phyloP scores from a whole-genome alignment of 192 early-diverging fungal species.

The Linderina pennispora region DNA sequence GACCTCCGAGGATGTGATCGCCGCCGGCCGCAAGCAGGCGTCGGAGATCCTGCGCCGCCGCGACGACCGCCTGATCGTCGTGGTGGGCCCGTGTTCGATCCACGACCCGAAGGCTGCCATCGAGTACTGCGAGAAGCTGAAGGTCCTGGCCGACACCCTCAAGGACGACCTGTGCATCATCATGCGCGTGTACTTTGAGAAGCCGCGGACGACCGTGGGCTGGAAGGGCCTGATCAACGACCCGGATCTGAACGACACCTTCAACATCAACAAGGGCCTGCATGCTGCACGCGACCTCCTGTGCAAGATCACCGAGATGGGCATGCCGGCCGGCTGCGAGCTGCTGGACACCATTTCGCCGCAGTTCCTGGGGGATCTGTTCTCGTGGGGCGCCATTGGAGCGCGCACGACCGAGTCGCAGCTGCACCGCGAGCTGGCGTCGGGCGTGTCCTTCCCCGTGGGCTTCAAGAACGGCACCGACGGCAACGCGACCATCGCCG shows the following conservation, averaged over 20 bases:
- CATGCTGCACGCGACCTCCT: slow-evolving; percentile 77
- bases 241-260: slow-evolving; percentile 70
- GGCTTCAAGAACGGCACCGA: slow-evolving; percentile 99
- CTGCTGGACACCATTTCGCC: slow-evolving; percentile 94
- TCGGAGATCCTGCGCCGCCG: slow-evolving; percentile 68
- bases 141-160: slow-evolving; percentile 54
- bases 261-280: slow-evolving; percentile 96
- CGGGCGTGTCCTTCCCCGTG: slow-evolving; percentile 92
- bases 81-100: slow-evolving; percentile 96
- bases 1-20: slow-evolving; percentile 41
- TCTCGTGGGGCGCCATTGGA: slow-evolving; percentile 97
- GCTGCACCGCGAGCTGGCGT: slow-evolving; percentile 90
- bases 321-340: slow-evolving; percentile 84
- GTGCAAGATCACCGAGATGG: slow-evolving; percentile 70
- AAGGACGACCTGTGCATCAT: slow-evolving; percentile 78
- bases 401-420: slow-evolving; percentile 96
- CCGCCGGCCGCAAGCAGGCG: slow-evolving; percentile 54
- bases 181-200: slow-evolving; percentile 98
- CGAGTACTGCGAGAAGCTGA: slow-evolving; percentile 70
- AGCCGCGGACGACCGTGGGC: slow-evolving; percentile 93
- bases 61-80: slow-evolving; percentile 83
- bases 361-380: slow-evolving; percentile 88
- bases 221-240: slow-evolving; percentile 86
- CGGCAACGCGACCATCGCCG: slow-evolving; percentile 71
- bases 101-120: slow-evolving; percentile 83